Base-by-base conservation (phyloP, 2,329 filamentous ascomycete genomes). In the Chrysoporthe puriensis region DNA sequence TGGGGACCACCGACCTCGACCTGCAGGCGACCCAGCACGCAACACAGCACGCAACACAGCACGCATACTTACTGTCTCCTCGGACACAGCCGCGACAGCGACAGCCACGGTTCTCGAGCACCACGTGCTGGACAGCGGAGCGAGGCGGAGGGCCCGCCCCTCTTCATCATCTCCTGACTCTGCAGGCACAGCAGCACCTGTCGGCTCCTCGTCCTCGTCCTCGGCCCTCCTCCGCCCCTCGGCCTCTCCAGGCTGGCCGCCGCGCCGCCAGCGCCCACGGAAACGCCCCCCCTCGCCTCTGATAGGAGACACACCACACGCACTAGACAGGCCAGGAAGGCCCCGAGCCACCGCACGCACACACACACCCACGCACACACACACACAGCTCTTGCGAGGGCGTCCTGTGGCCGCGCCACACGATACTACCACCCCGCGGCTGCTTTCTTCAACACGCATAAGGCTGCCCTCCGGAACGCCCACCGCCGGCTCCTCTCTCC, bases 391-490 rank as follows among this genome's bases (percentile, higher is more conserved):
- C 5, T 26, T 34, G 26, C 54, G 16, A 11, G 11, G 4, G 16
- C 54, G 40, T 40, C 54, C n/a, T n/a, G 32, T 57, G 9, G 32
- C 34, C 16, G 54, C 16, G 32, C 54, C 54, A 26, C 48, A 21
- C 48, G 8, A 40, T 42, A 52, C 46, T 21, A 44, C 57, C 57
- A 40, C 36, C 9, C 40, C 34, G 34, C 57, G 36, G 32, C 62
- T 56, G 34, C 34, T 21, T 18, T 52, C 62, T 66, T 62, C 57
- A 36, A 67, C 61, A 61, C 63, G 67, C 67, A 69, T 67, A 67
- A 69, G 64, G 67, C 67, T 69, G 65, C 42, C 44, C 57, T 63
- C 63, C 59, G 61, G 34, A 21, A 21, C 21, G 26, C 48, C 46
- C 54, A n/a, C 26, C 52, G 40, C 16, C 42, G 11, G 14, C 59